Conservation (phyloP, 73 alveolate genomes). For the Halteria grandinella region DNA sequence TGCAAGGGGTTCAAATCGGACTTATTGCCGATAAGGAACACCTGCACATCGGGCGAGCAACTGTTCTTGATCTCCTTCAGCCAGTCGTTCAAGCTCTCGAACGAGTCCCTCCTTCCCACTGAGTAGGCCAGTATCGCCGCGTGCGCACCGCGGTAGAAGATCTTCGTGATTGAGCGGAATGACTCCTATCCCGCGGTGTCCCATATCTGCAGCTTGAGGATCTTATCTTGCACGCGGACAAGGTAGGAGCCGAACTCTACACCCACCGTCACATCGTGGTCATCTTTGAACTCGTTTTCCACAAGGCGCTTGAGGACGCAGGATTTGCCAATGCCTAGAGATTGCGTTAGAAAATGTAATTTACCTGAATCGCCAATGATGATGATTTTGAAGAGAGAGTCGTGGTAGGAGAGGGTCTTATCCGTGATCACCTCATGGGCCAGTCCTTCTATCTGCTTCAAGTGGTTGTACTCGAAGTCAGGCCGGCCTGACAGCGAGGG, state of each 20-base stretch:
- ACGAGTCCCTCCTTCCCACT: constrained; percentile 78
- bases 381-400: constrained; percentile 61
- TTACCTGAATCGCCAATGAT: constrained; percentile 66
- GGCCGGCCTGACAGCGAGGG: too few species aligned
- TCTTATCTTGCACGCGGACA: constrained; percentile 74
- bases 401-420: constrained; percentile 57
- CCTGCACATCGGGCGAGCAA: constrained; percentile 70
- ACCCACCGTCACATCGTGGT: constrained; percentile 90
- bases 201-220: constrained; percentile 87
- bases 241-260: constrained; percentile 89
- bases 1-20: constrained; percentile 60
- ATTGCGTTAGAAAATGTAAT: too few species aligned
- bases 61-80: constrained; percentile 82
- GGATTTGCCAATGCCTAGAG: constrained; percentile 75
- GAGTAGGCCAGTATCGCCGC: constrained; percentile 86
- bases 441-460: constrained; percentile 33
- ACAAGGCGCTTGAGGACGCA: constrained; percentile 64
- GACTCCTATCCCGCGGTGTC: constrained; percentile 95
- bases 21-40: constrained; percentile 86
- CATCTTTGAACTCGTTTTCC: constrained; percentile 68
- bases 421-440: constrained; percentile 61
- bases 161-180: constrained; percentile 85
- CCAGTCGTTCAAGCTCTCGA: constrained; percentile 75
- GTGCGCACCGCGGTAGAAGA: constrained; percentile 92
- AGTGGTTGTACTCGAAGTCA: constrained; percentile 40